Evolutionary conservation across 352 stramenopile species (phyloP), one percentile per base, ranked within the genome.

Genomic region (Pilasporangium apinafurcum): DNA sequence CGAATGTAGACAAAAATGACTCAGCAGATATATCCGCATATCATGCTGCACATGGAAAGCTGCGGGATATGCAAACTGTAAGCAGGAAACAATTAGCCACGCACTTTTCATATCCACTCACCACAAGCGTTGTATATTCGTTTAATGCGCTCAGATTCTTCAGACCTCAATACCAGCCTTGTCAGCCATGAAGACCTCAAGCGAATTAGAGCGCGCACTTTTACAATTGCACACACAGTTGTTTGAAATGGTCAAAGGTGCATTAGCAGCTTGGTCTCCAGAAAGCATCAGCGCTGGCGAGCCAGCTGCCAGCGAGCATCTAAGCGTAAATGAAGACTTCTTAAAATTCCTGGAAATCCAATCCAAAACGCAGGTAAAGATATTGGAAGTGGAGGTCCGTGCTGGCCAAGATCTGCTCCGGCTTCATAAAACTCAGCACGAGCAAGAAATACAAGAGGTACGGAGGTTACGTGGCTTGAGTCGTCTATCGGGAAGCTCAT

Each of bases 321-420:
- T 32, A 13, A 21, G 18, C 13, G 22, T 26, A 12, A 68, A 56
- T 29, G 48, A 59, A 2, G 58, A 73, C 27, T 70, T 73, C 44
- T 47, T 77, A 10, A 45, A 68, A 41, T 77, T 77, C 10, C 43
- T 77, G 1, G 62, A 77, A 56, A 53, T 51, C 9, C 65, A 70
- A 24, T 35, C 58, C 5, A 65, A 57, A 14, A 70, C 58, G 1
- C 65, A 77, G 47, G 51, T 72, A 13, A 75, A 65, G 47, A 68
- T 86, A 25, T 59, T 86, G 3, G 62, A 86, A 39, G 65, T 75
- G 14, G 73, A 86, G 45, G 43, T 86, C 3, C 64, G 67, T 7
- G 73, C 73, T 3, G 69, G 73, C 0, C 65, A 83, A 42, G 73
- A 86, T 12, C 55, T 86, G 12, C 51, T 83, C 9, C 67, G 73